Conservation (phyloP, 1,284 basidiomycete species). For the Rhodotorula sp. region DNA sequence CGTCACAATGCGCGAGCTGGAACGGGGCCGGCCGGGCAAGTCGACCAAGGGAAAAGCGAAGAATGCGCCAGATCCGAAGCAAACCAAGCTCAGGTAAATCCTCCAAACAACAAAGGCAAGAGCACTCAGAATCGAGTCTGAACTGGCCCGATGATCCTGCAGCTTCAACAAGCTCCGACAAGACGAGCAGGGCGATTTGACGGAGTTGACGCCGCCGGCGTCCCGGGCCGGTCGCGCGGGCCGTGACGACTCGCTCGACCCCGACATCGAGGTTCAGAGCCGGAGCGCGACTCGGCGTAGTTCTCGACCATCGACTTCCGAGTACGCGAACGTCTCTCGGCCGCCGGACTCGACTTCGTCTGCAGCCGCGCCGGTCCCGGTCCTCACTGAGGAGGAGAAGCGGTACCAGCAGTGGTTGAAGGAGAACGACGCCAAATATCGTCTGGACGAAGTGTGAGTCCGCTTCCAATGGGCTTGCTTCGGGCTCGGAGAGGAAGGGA, state of each 20-base stretch:
- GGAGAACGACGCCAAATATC: slow-evolving; percentile 1
- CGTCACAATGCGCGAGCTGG: neutral
- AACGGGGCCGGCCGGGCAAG: too few species aligned
- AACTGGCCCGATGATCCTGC: neutral
- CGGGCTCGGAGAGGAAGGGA: too few species aligned
- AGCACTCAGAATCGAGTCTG: neutral
- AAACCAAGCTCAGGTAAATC: neutral
- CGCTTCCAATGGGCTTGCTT: neutral
- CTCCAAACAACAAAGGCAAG: too few species aligned
- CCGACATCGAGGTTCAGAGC: neutral
- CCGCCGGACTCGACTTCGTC: neutral
- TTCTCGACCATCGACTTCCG: slow-evolving; percentile 2
- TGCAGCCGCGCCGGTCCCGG: neutral
- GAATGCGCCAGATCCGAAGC: neutral
- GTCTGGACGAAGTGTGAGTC: slow-evolving; percentile 21
- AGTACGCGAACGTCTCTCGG: neutral
- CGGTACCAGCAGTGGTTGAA: neutral
- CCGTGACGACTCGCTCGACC: neutral
- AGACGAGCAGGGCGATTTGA: neutral
- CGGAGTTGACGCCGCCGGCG: neutral
- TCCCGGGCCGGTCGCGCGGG: too few species aligned
- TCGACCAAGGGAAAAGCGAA: neutral
- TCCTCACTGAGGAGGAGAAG: neutral
- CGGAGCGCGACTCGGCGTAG: neutral
- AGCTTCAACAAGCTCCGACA: neutral